Conservation (phyloP, 495 filamentous ascomycete genomes). For the Letharia columbiana region DNA sequence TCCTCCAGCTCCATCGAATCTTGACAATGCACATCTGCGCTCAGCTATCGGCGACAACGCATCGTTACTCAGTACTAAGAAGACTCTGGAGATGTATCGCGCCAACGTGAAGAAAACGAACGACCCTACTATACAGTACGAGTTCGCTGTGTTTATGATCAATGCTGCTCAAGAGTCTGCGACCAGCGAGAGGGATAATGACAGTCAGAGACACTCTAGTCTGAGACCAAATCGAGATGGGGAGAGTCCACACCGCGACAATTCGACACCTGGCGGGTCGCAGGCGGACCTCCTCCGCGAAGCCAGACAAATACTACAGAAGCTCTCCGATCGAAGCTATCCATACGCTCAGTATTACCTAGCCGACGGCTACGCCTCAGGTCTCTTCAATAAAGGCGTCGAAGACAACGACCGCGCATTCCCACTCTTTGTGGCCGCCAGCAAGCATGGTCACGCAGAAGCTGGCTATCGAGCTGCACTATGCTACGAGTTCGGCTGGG, state of each 20-base stretch:
- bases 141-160: slow-evolving; percentile 90
- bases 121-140: slow-evolving; percentile 79
- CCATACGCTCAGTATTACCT: slow-evolving; percentile 98
- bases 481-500: slow-evolving; percentile 98
- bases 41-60: slow-evolving; percentile 78
- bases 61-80: slow-evolving; percentile 75
- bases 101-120: slow-evolving; percentile 94
- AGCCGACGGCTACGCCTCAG: slow-evolving; percentile 86
- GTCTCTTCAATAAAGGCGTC: slow-evolving; percentile 86
- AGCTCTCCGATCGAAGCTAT: slow-evolving; percentile 75
- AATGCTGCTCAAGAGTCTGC: slow-evolving; percentile 65
- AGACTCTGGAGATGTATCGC: slow-evolving; percentile 96
- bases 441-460: slow-evolving; percentile 96
- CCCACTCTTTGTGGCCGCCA: slow-evolving; percentile 81
- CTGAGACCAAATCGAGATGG: slow-evolving; percentile 29
- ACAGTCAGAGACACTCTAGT: slow-evolving; percentile 29
- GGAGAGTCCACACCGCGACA: slow-evolving; percentile 35
- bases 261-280: slow-evolving; percentile 32
- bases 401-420: slow-evolving; percentile 87
- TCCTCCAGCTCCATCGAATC: slow-evolving; percentile 59
- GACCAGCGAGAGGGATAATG: slow-evolving; percentile 32
- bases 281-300: slow-evolving; percentile 70
- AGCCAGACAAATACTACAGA: slow-evolving; percentile 79
- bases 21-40: slow-evolving; percentile 71
- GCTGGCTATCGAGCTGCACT: slow-evolving; percentile 87